Evolutionary conservation across 352 stramenopile genomes (phyloP).

Genomic region (Nothophytophthora sp.): DNA sequence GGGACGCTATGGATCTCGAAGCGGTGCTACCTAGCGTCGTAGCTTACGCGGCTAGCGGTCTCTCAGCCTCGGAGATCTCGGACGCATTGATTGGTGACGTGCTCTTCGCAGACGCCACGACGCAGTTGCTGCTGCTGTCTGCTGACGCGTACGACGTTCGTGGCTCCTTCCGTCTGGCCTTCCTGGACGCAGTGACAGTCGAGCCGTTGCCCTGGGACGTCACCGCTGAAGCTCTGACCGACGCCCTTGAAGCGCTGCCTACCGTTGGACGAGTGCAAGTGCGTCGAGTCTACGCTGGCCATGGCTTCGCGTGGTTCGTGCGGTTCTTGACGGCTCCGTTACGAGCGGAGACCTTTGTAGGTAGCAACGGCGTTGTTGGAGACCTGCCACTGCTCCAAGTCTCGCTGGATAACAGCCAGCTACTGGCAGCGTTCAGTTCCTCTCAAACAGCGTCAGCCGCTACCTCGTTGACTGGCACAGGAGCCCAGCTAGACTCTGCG

Average conservation of each 20-base stretch:
- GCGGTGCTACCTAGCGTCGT: slow-evolving; percentile 36
- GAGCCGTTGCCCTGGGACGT: slow-evolving; percentile 72
- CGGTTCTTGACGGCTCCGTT: slow-evolving; percentile 56
- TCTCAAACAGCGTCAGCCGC: slow-evolving; percentile 34
- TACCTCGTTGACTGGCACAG: slow-evolving; percentile 73
- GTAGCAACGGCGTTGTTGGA: slow-evolving; percentile 49
- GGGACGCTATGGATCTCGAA: slow-evolving; percentile 89
- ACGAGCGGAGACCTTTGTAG: slow-evolving; percentile 31
- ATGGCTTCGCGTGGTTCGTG: slow-evolving; percentile 85
- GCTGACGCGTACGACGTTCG: slow-evolving; percentile 80
- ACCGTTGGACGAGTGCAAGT: slow-evolving; percentile 85
- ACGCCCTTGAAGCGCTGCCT: slow-evolving; percentile 76
- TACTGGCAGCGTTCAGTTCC: slow-evolving; percentile 54
- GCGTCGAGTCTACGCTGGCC: slow-evolving; percentile 65
- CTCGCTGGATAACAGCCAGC: slow-evolving; percentile 64
- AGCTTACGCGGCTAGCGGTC: background rate
- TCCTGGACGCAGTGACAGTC: slow-evolving; percentile 66
- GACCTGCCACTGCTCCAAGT: slow-evolving; percentile 62
- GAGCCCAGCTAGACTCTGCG: slow-evolving; percentile 66
- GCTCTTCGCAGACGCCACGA: slow-evolving; percentile 84
- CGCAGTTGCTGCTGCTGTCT: slow-evolving; percentile 89
- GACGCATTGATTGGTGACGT: slow-evolving; percentile 44
- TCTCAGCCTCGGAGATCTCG: slow-evolving; percentile 17
- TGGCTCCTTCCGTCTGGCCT: slow-evolving; percentile 88
- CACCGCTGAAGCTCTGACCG: slow-evolving; percentile 76